These are phyloP conservation scores for Fragaria vesca DNA, from an alignment of 306 rosid species.

Conservation along the genomic window DNA sequence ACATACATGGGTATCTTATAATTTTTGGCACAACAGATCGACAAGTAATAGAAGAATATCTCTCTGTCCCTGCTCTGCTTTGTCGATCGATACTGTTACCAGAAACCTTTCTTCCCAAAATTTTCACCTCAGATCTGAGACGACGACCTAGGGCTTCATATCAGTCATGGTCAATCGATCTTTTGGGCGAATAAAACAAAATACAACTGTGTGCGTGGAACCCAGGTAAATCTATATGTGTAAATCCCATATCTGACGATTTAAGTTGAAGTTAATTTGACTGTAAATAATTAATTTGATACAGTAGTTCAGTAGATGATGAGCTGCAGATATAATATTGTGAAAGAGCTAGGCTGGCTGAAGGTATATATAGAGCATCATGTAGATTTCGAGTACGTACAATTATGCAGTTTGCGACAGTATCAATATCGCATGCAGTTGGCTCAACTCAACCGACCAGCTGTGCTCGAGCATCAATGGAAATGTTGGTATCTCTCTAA, in stretches of 20 bases:
- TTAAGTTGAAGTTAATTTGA: neutral
- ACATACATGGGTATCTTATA: neutral
- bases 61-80: neutral
- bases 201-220: conserved; percentile 15
- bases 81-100: neutral
- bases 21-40: neutral
- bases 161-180: neutral
- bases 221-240: neutral
- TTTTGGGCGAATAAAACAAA: neutral
- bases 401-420: conserved; percentile 13
- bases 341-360: neutral
- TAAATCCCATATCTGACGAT: neutral
- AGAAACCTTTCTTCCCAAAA: neutral
- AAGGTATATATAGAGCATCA: neutral
- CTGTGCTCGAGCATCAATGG: conserved; percentile 43
- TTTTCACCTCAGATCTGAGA: neutral
- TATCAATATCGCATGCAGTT: conserved; percentile 16
- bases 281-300: neutral
- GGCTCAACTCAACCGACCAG: conserved; percentile 39
- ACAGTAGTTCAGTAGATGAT: neutral
- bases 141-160: neutral
- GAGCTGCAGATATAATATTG: neutral
- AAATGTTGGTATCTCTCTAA: conserved; percentile 48
- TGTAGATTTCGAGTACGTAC: neutral
- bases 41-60: conserved; percentile 3